Evolutionary conservation across 2,329 filamentous ascomycete genomes (phyloP), one percentile per base, ranked within the genome.

Genomic region (Ilyonectria sp.): DNA sequence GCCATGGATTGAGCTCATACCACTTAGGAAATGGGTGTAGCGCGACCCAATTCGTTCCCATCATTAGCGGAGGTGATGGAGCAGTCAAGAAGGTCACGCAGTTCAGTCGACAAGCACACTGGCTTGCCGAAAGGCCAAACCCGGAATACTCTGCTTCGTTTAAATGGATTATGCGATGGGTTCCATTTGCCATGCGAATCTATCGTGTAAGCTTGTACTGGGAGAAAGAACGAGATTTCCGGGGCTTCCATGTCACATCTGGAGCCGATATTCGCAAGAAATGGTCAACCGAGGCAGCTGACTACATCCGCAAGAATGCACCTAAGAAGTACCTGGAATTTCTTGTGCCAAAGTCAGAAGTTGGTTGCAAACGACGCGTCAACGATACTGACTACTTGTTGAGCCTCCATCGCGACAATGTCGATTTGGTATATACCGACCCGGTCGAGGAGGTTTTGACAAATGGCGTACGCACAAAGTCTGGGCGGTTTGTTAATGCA

Each of bases 91-190:
- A 78, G 26, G 75, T 86, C 23, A 83, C 80, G 0, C 85, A 87
- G 55, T 86, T 87, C 69, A 81, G 77, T n/a, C 82, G 84, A 9
- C 85, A 86, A 74, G 77, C 85, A 5, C 86, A 87, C 65, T 87
- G 83, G 77, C 77, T 87, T 0, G 40, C 68, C 0, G 69, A 76
- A 11, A 71, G 73, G 1, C 69, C 66, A 8, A 77, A 77, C 11
- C 67, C 71, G 1, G 53, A 47, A 4, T 76, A 77, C 47, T 74
- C 76, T 0, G 2, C 31, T 46, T 44, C 57, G 26, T 79, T 73
- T 65, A 77, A 63, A 33, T 73, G 54, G 71, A 58, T 31, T 1
- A 78, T 70, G 74, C 74, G 44, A 65, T 76, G 67, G 68, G 43
- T 73, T 59, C 76, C 76, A 1, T 35, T 75, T 0, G 69, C 60